A percentile compares a stretch with the other conserved stretches of the same genome.
Conservation (phyloP, 2,329 filamentous ascomycete genomes). For the Ascochyta rabiei region DNA sequence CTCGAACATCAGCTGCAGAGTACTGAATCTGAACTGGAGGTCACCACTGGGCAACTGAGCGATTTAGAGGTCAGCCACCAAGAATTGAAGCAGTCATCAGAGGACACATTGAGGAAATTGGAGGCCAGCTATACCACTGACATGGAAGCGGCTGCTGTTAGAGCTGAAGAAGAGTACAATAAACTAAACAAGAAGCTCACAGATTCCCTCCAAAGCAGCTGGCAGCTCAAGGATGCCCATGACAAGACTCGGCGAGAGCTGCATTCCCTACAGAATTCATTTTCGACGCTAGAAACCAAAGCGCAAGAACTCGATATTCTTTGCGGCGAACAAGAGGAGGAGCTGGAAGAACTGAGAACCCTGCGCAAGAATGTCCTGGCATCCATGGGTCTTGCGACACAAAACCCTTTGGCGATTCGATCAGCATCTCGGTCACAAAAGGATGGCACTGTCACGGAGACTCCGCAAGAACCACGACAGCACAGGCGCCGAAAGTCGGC, state of each 20-base stretch:
- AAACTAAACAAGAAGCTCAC: constrained; percentile 28
- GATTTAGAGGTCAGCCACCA: constrained; percentile 26
- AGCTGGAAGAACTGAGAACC: constrained; percentile 35
- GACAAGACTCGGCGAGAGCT: constrained; percentile 25
- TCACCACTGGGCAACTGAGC: constrained; percentile 18
- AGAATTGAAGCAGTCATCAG: constrained; percentile 28
- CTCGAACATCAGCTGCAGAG: constrained; percentile 27
- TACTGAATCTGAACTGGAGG: constrained; percentile 26
- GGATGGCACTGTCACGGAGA: constrained; percentile 17
- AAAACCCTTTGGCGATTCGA: constrained; percentile 17
- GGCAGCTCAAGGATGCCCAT: constrained; percentile 15
- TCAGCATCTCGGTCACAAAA: constrained; percentile 20
- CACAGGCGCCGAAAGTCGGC: constrained; percentile 35
- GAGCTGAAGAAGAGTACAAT: constrained; percentile 21
- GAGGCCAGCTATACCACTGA: constrained; percentile 25
- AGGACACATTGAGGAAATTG: constrained; percentile 21
- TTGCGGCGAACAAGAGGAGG: constrained; percentile 38
- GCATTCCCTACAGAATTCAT: constrained; percentile 20
- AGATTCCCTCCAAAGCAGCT: constrained; percentile 11
- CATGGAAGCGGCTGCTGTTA: constrained; percentile 19
- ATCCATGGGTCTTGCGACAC: constrained; percentile 30
- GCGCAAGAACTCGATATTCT: constrained; percentile 35
- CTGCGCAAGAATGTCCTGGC: constrained; percentile 33
- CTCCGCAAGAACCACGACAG: constrained; percentile 19
- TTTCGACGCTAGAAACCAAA: constrained; percentile 27